Base-by-base conservation (phyloP, 2,329 filamentous ascomycete genomes). In the Calonectria crousiana region DNA sequence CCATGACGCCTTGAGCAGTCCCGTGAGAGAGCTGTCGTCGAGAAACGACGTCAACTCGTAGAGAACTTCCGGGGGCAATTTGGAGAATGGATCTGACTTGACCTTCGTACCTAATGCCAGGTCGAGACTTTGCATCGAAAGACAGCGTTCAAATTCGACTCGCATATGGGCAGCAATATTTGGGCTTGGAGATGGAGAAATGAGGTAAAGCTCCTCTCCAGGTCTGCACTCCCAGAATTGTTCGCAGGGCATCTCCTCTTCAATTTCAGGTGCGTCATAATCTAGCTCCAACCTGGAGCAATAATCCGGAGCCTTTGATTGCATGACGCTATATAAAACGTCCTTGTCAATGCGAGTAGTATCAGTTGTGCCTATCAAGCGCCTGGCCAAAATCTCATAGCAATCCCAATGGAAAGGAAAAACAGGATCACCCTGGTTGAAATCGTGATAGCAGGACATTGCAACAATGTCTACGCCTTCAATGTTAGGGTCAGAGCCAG, bases 321-420 rank as follows among this genome's bases (percentile, higher is more conserved):
- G 56, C 68, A 70, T 64, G 16, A 70, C 68, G n/a, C 10, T 65
- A 26, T 70, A 70, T n/a, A 70, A 20, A 18, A 70, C 30, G 32
- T 65, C 56, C 10, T 70, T 65, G 47, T 70, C 58, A 26, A 70
- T 41, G 16, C 26, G 30, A 14, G 32, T 62, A 8, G 32, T 34
- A 49, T 65, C 32, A 1, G 34, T 16, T 23, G 58, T 26, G n/a
- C 32, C 53, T 6, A n/a, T 65, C 44, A 70, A 56, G 5, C 28
- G 26, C 34, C 23, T 34, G 20, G 41, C 38, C 11, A 70, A 32
- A 11, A 70, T 18, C 8, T 52, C 5, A 30, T 52, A 70, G 32
- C 68, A 70, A 23, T 60, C 56, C 68, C 68, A 70, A 14, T 70
- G 68, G 28, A 70, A 70, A 0, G 68, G 68, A 44, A 65, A 70